Evolutionary conservation across 176 grass and related monocot genomes (phyloP), one percentile per base, ranked within the genome.

Genomic region (Alopecurus myosuroides): DNA sequence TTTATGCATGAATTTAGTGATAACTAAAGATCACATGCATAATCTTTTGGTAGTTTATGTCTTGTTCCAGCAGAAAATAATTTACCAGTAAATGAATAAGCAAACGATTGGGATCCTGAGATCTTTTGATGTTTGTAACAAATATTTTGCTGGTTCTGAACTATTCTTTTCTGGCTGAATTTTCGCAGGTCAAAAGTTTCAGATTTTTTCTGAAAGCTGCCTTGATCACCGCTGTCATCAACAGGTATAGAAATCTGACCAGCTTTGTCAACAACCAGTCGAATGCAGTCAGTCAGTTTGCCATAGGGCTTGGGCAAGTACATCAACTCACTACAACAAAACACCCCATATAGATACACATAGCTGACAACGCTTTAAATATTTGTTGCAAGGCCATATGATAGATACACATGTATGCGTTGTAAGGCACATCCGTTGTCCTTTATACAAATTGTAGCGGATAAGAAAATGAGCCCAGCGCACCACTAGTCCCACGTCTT

Each of bases 91-190:
- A n/a, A 26, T 76, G 69, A 40, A 69, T 28, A 49, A 48, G 9
- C 17, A 55, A 57, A 77, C 56, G 77, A 81, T 69, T 70, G 79
- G 49, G 77, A 79, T 83, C 90, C 84, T 33, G 74, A 64, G 50
- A 56, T 86, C 85, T 95, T 98, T 77, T 73, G 87, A 50, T 87
- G 90, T 84, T 98, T 98, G 73, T 66, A 76, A 57, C 57, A 76
- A 87, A 34, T 53, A 26, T 29, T 86, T 88, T 89, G 76, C 39
- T 78, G 60, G 15, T 89, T 84, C 55, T 77, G 82, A 41, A 45
- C 69, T 65, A 76, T 86, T 83, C 95, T 93, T 88, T 98, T 98
- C 26, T 90, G 71, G 60, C 91, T 85, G 68, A 93, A 83, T 90
- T 91, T 91, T 72, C 50, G 46, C 29, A 93, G 61, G 44, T 62